Conservation (phyloP, 2,329 filamentous ascomycete genomes). For the Polychaeton citri region DNA sequence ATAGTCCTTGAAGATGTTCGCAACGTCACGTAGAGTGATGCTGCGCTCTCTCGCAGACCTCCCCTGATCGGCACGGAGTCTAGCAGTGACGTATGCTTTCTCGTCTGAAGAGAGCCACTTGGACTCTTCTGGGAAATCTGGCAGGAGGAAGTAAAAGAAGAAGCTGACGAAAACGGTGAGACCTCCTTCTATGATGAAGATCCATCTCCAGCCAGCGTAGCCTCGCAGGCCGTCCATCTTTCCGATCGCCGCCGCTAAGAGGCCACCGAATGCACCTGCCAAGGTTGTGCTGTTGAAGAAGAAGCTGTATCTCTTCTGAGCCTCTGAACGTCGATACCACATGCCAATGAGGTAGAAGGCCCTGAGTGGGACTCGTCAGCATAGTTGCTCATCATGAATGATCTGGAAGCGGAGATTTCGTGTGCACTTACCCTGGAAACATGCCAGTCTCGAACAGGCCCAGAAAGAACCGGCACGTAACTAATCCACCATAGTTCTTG, state of each 20-base stretch:
- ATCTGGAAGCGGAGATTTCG: neutral
- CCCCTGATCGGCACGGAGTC: constrained; percentile 35
- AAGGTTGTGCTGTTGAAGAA: constrained; percentile 79
- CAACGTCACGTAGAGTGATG: constrained; percentile 30
- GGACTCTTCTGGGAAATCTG: constrained; percentile 36
- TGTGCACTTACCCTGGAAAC: constrained; percentile 43
- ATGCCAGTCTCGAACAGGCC: constrained; percentile 43
- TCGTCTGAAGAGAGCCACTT: constrained; percentile 36
- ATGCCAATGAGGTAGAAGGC: constrained; percentile 56
- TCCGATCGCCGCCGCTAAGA: constrained; percentile 77
- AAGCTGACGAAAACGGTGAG: constrained; percentile 32
- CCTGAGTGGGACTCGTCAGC: neutral
- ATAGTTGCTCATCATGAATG: constrained; percentile 28
- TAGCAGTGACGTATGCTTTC: constrained; percentile 31
- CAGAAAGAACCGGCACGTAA: constrained; percentile 72
- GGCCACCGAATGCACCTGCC: constrained; percentile 72
- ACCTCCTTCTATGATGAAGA: constrained; percentile 54
- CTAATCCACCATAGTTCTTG: constrained; percentile 60
- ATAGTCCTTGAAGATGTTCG: constrained; percentile 34
- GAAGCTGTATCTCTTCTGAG: constrained; percentile 83
- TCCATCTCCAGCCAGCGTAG: constrained; percentile 64
- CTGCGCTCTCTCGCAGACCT: constrained; percentile 30
- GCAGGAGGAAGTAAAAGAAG: constrained; percentile 34
- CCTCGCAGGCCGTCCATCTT: constrained; percentile 62
- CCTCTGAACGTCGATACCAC: constrained; percentile 81